Evolutionary conservation across 495 filamentous ascomycete genomes (phyloP).

Genomic region (Aspergillus indologenus): DNA sequence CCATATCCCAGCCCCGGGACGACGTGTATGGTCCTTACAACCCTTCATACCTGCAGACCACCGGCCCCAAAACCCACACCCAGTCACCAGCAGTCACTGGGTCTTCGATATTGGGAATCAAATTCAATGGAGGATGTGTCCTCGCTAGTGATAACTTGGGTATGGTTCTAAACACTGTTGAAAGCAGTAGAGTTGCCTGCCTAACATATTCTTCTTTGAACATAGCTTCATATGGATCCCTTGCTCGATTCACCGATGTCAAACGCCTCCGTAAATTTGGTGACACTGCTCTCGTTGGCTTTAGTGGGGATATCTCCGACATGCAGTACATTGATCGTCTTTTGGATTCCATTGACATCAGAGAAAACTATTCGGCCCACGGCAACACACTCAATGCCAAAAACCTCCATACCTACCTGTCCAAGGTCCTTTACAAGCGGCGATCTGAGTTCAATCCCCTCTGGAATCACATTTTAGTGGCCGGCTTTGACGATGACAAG

Average conservation of each 20-base stretch:
- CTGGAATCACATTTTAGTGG: conserved; percentile 92
- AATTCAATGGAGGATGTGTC: conserved; percentile 93
- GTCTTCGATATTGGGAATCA: conserved; percentile 89
- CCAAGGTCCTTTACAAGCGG: conserved; percentile 90
- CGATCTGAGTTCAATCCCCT: conserved; percentile 94
- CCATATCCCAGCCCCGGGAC: conserved; percentile 70
- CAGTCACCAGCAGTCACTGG: conserved; percentile 91
- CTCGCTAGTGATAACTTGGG: conserved; percentile 96
- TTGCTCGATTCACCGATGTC: conserved; percentile 94
- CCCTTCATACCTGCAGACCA: conserved; percentile 69
- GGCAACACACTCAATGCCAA: conserved; percentile 70
- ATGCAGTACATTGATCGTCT: conserved; percentile 97
- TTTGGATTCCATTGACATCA: conserved; percentile 77
- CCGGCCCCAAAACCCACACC: conserved; percentile 76
- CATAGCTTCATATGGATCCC: conserved; percentile 91
- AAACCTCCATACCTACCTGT: conserved; percentile 92
- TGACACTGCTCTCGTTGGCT: conserved; percentile 69
- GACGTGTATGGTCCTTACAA: conserved; percentile 95
- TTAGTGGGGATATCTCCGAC: conserved; percentile 93
- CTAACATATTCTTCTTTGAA: conserved; percentile 5
- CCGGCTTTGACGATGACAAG: conserved; percentile 73
- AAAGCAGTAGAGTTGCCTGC: background rate
- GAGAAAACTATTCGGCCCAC: conserved; percentile 75
- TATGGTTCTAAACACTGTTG: conserved; percentile 35
- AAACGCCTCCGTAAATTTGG: conserved; percentile 83